Conservation (phyloP, 352 stramenopile genomes). For the Phytophthora megakarya region DNA sequence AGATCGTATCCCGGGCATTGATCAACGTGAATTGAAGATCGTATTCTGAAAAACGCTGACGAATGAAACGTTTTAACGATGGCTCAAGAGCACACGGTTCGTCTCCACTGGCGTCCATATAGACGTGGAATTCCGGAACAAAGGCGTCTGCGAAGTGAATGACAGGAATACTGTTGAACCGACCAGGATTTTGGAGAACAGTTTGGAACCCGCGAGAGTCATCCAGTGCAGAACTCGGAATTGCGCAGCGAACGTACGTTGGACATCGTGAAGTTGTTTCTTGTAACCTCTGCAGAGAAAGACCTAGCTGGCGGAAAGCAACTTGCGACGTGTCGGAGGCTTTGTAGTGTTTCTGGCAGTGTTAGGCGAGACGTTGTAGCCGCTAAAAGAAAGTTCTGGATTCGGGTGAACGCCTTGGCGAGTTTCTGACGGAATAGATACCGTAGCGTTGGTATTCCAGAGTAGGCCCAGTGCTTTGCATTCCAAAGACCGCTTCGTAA, state of each 20-base stretch:
- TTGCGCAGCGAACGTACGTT: slow-evolving; percentile 12
- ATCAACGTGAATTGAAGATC: neutral
- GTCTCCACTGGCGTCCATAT: neutral
- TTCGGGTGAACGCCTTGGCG: neutral
- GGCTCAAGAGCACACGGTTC: neutral
- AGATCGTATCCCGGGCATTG: neutral
- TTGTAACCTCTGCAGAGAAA: neutral
- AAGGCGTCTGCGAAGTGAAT: neutral
- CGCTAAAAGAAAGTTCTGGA: neutral
- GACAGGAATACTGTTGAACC: neutral
- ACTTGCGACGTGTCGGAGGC: slow-evolving; percentile 1
- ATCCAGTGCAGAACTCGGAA: slow-evolving; percentile 12
- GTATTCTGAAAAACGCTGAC: neutral
- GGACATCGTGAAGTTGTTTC: slow-evolving; percentile 6
- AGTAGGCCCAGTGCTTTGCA: slow-evolving; percentile 16
- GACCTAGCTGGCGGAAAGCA: neutral
- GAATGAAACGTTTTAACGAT: neutral
- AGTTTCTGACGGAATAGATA: slow-evolving; percentile 23
- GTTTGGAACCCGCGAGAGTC: neutral
- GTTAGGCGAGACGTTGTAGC: neutral
- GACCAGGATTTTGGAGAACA: neutral
- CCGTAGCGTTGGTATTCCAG: slow-evolving; percentile 6
- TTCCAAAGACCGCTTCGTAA: slow-evolving; percentile 14
- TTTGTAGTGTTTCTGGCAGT: neutral
- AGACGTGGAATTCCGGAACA: neutral